These are phyloP conservation scores for Beauveria sp. DNA, from an alignment of 2,329 filamentous ascomycete species.

Conservation along the genomic window DNA sequence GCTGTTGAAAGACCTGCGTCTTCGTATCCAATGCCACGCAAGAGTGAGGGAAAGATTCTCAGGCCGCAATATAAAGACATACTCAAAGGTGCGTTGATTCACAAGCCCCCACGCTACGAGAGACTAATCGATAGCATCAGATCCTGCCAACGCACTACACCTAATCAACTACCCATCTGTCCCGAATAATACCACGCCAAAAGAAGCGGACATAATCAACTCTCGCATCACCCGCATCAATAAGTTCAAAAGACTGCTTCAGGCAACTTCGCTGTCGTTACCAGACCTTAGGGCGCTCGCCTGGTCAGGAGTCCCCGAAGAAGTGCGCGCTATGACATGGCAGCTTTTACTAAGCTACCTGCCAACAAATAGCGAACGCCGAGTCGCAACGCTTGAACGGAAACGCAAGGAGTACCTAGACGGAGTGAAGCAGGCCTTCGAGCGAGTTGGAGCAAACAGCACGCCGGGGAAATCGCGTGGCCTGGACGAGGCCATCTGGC, in stretches of 20 bases:
- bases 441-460: constrained; percentile 48
- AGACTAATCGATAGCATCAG: constrained; percentile 25
- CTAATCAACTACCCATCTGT: constrained; percentile 81
- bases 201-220: constrained; percentile 79
- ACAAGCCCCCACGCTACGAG: neutral
- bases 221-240: constrained; percentile 90
- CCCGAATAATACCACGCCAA: constrained; percentile 65
- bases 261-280: constrained; percentile 82
- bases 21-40: constrained; percentile 80
- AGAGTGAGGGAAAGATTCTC: constrained; percentile 88
- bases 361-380: constrained; percentile 89
- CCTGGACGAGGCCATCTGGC: constrained; percentile 95
- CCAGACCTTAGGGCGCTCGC: constrained; percentile 76
- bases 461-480: constrained; percentile 49
- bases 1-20: constrained; percentile 79
- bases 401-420: constrained; percentile 97
- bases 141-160: constrained; percentile 88
- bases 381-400: constrained; percentile 81
- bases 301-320: constrained; percentile 90
- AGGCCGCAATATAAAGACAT: constrained; percentile 98
- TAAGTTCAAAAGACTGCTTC: constrained; percentile 94
- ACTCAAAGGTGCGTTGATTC: constrained; percentile 48
- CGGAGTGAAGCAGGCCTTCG: constrained; percentile 69
- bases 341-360: constrained; percentile 91
- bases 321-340: constrained; percentile 99